phyloP scores from a whole-genome alignment of 352 stramenopile species.

The Pythium angustatum region DNA sequence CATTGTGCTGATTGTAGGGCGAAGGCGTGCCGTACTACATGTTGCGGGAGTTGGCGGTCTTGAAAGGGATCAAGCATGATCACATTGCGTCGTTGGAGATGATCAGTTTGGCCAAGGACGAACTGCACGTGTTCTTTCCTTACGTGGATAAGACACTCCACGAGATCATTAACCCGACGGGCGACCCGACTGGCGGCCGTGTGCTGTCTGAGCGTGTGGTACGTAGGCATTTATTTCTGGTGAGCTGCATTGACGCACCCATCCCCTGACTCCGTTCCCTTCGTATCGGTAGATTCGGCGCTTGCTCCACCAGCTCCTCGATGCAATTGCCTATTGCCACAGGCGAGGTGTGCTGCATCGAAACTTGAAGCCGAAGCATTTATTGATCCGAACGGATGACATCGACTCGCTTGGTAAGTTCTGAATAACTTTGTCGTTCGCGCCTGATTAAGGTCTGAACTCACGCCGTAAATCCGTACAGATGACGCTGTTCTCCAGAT shows the following conservation, averaged over 20 bases:
- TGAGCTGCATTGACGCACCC: no score
- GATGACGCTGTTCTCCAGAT: conserved; percentile 78
- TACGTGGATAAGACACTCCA: conserved; percentile 91
- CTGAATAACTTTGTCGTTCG: no score
- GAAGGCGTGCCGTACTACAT: conserved; percentile 94
- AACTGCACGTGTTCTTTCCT: conserved; percentile 90
- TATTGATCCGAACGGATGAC: conserved; percentile 81
- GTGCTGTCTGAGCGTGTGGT: conserved; percentile 76
- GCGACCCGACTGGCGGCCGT: conserved; percentile 75
- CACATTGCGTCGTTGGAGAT: conserved; percentile 88
- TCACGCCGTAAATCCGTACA: conserved; percentile 18
- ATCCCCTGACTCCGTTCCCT: no score
- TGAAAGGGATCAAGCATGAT: conserved; percentile 86
- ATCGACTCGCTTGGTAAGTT: conserved; percentile 57
- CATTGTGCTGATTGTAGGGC: conserved; percentile 35
- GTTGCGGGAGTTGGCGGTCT: conserved; percentile 86
- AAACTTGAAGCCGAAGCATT: conserved; percentile 90
- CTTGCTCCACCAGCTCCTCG: conserved; percentile 84
- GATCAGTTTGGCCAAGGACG: conserved; percentile 84
- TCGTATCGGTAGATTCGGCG: conserved; percentile 84
- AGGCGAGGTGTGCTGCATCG: conserved; percentile 85
- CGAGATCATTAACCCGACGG: conserved; percentile 90
- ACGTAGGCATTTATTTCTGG: no score
- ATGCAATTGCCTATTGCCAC: conserved; percentile 89
- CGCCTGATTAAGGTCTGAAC: no score